Percentiles rank a stretch among this genome's conserved stretches.
phyloP scores from a whole-genome alignment of 2,329 filamentous ascomycete species.

The Pseudopyrenochaeta lycopersici region DNA sequence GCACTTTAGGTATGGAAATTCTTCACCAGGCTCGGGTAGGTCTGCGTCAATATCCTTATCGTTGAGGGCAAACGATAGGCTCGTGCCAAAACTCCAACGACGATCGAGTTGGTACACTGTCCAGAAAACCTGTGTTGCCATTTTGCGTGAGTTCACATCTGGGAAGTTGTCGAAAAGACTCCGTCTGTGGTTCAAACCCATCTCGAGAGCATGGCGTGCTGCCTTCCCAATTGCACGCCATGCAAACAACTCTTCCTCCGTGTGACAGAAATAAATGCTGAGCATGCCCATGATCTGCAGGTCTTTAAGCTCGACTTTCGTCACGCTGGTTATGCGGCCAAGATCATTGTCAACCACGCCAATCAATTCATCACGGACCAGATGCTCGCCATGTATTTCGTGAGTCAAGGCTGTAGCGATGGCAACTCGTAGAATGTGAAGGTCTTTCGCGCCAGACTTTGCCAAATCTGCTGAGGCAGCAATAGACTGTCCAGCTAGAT shows the following conservation, averaged over 20 bases:
- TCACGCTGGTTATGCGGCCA: too few species aligned
- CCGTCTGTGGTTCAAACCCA: conserved; percentile 29
- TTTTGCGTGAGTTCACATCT: conserved; percentile 12
- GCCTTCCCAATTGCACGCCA: conserved; percentile 30
- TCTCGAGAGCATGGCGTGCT: conserved; percentile 27
- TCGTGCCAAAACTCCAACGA: conserved; percentile 32
- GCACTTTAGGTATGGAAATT: conserved; percentile 25
- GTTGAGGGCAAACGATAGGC: conserved; percentile 27
- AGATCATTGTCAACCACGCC: neutral
- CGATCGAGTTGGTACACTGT: conserved; percentile 29
- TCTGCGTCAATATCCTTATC: conserved; percentile 29
- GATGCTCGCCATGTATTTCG: conserved; percentile 20
- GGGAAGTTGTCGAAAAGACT: conserved; percentile 28
- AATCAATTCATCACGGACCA: conserved; percentile 13
- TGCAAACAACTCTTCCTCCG: conserved; percentile 26
- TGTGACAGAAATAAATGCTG: conserved; percentile 31
- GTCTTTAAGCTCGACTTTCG: neutral
- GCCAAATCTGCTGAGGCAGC: neutral
- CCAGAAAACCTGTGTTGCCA: conserved; percentile 30
- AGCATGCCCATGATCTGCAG: neutral
- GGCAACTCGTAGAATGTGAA: conserved; percentile 23
- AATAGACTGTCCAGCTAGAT: conserved; percentile 5
- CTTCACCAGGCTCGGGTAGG: conserved; percentile 25
- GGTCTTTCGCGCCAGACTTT: conserved; percentile 14
- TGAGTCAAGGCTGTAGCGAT: conserved; percentile 7